Conservation (phyloP, 257 asterid genomes). For the Ligustrum vulgare region DNA sequence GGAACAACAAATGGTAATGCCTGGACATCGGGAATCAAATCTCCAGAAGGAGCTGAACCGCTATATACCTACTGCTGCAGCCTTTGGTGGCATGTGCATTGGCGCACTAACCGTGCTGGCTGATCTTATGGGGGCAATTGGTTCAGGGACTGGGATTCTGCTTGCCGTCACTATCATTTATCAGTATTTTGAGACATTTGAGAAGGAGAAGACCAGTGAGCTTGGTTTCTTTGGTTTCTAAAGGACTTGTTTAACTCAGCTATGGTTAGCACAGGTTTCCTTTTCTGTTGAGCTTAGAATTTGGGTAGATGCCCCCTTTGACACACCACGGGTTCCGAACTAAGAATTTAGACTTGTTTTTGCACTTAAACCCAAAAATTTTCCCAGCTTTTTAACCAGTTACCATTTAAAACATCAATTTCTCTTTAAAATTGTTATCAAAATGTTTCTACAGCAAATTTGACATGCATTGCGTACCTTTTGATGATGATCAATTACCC, state of each 20-base stretch:
- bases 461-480: too few species aligned
- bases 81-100: conserved; percentile 91
- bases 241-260: conserved; percentile 4
- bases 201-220: conserved; percentile 89
- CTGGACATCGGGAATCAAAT: conserved; percentile 86
- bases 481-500: too few species aligned
- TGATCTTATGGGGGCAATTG: conserved; percentile 92
- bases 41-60: conserved; percentile 86
- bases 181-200: conserved; percentile 88
- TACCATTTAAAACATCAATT: too few species aligned
- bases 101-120: conserved; percentile 89
- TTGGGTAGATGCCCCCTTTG: background rate
- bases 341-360: background rate
- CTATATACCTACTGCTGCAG: conserved; percentile 91
- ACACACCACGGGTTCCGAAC: background rate
- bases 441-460: too few species aligned
- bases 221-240: conserved; percentile 88
- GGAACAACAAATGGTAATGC: conserved; percentile 99
- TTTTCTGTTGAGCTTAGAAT: background rate
- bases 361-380: too few species aligned
- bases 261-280: background rate
- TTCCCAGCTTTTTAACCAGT: too few species aligned
- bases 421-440: too few species aligned
- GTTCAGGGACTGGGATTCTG: conserved; percentile 87
- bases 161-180: conserved; percentile 86